Percentiles rank a stretch among this genome's conserved stretches.
Conservation (phyloP, 139 green algal species). For the Picochlorum costavermella region DNA sequence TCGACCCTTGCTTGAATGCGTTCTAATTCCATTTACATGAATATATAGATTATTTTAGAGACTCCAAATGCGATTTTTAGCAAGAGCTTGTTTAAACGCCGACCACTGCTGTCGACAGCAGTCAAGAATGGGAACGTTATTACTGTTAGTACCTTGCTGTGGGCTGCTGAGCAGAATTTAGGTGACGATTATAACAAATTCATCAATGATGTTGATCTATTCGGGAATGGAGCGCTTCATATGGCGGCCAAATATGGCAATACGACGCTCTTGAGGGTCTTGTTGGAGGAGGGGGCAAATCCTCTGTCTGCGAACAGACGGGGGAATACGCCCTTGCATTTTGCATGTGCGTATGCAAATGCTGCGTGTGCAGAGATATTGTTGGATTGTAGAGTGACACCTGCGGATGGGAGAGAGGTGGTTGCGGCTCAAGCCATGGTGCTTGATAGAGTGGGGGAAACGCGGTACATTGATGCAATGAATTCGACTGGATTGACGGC, state of each 20-base stretch:
- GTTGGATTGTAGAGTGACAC: neutral
- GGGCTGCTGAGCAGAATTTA: slow-evolving; percentile 8
- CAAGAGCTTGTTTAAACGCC: slow-evolving; percentile 3
- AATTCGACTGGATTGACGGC: slow-evolving; percentile 6
- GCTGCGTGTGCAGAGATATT: slow-evolving; percentile 2
- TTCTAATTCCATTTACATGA: too few relatives aligned
- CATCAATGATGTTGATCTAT: slow-evolving; percentile 5
- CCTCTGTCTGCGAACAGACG: slow-evolving; percentile 1
- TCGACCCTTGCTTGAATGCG: too few relatives aligned
- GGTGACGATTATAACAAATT: slow-evolving; percentile 6
- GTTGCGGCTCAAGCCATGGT: slow-evolving; percentile 1
- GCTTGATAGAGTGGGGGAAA: slow-evolving; percentile 4
- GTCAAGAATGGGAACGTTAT: neutral
- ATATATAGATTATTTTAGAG: slow-evolving; percentile 1
- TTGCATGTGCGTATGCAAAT: slow-evolving; percentile 6
- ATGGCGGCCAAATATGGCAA: slow-evolving; percentile 6
- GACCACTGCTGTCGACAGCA: slow-evolving; percentile 6
- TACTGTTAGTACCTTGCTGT: slow-evolving; percentile 6
- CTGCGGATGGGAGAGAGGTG: neutral
- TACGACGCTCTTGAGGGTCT: neutral
- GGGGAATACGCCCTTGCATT: slow-evolving; percentile 7
- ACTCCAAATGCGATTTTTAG: neutral
- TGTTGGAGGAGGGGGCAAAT: slow-evolving; percentile 15
- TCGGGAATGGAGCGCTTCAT: slow-evolving; percentile 10
- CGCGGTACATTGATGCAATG: slow-evolving; percentile 8